Conservation (phyloP, 495 filamentous ascomycete genomes). For the Neurospora terricola region DNA sequence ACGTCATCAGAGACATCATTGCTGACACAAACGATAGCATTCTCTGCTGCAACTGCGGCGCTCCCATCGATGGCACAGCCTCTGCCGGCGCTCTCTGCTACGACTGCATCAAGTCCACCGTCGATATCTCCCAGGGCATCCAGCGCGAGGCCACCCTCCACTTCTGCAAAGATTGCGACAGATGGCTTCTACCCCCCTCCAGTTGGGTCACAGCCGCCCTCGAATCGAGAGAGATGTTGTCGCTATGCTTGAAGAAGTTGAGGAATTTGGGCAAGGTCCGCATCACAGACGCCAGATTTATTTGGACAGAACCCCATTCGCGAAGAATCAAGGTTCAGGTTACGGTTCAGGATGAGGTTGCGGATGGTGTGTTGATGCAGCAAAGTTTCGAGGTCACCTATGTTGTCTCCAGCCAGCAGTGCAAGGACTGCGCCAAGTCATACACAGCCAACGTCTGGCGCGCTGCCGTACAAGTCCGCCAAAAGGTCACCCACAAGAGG, state of each 20-base stretch:
- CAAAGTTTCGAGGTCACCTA: slow-evolving; percentile 93
- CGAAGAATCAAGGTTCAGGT: slow-evolving; percentile 84
- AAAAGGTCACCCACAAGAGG: slow-evolving; percentile 94
- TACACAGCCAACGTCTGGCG: slow-evolving; percentile 77
- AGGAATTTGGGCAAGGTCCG: slow-evolving; percentile 74
- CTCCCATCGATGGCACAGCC: slow-evolving; percentile 83
- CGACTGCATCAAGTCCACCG: slow-evolving; percentile 85
- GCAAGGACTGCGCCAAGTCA: slow-evolving; percentile 84
- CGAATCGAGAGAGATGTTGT: slow-evolving; percentile 83
- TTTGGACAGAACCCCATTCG: slow-evolving; percentile 97
- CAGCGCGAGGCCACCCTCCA: slow-evolving; percentile 76
- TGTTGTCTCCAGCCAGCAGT: slow-evolving; percentile 80
- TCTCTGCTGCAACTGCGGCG: slow-evolving; percentile 90
- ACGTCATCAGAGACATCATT: not conserved
- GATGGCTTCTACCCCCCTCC: slow-evolving; percentile 82
- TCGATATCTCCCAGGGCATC: slow-evolving; percentile 90
- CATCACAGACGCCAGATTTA: slow-evolving; percentile 90
- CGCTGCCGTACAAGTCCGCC: slow-evolving; percentile 66
- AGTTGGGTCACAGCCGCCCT: slow-evolving; percentile 74
- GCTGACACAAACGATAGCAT: slow-evolving; percentile 44
- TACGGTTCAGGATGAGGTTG: slow-evolving; percentile 64
- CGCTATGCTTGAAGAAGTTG: slow-evolving; percentile 76
- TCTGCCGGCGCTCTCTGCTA: slow-evolving; percentile 82
- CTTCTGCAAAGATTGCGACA: slow-evolving; percentile 81
- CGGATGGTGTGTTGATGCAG: slow-evolving; percentile 76